Percentiles rank a stretch among this genome's conserved stretches.
Evolutionary conservation across 2,329 filamentous ascomycete genomes (phyloP).

Genomic region (Leptosphaerulina australis): DNA sequence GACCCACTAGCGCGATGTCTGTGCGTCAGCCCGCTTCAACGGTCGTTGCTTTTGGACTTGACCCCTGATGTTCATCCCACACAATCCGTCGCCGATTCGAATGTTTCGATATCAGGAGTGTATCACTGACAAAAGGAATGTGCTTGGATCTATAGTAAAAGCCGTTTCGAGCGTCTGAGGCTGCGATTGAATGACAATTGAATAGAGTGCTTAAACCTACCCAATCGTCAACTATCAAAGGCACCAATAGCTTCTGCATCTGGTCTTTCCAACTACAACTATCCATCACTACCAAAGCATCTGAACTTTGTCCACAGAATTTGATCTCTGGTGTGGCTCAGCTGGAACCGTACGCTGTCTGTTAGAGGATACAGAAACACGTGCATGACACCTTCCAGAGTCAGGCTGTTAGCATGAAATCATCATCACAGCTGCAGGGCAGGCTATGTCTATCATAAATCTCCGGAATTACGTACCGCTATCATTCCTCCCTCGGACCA

Average conservation of each 20-base stretch:
- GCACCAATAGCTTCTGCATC: not conserved
- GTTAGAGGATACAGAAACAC: not conserved
- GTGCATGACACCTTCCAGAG: not conserved
- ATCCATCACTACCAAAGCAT: not conserved
- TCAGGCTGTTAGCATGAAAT: constrained; percentile 1
- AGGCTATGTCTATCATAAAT: constrained; percentile 11
- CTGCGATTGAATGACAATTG: not conserved
- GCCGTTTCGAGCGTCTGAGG: not conserved
- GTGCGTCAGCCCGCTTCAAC: constrained; percentile 6
- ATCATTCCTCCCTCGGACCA: constrained; percentile 19
- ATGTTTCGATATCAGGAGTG: not conserved
- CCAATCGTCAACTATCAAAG: not conserved
- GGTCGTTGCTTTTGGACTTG: constrained; percentile 11
- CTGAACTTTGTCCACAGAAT: not conserved
- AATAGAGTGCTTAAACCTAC: not conserved
- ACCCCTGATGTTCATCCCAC: constrained; percentile 18
- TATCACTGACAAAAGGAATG: constrained; percentile 8
- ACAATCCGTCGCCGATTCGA: not conserved
- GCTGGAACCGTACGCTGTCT: not conserved
- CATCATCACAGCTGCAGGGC: constrained; percentile 1
- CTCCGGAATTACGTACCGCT: constrained; percentile 27
- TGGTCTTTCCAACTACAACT: not conserved
- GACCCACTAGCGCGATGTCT: constrained; percentile 4
- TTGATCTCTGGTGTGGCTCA: not conserved
- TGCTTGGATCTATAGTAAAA: not conserved